Percentiles rank a stretch among this genome's conserved stretches.
These are phyloP conservation scores for Backusella parvicylindrica DNA, from an alignment of 192 early-diverging fungal genomes.

Conservation along the genomic window DNA sequence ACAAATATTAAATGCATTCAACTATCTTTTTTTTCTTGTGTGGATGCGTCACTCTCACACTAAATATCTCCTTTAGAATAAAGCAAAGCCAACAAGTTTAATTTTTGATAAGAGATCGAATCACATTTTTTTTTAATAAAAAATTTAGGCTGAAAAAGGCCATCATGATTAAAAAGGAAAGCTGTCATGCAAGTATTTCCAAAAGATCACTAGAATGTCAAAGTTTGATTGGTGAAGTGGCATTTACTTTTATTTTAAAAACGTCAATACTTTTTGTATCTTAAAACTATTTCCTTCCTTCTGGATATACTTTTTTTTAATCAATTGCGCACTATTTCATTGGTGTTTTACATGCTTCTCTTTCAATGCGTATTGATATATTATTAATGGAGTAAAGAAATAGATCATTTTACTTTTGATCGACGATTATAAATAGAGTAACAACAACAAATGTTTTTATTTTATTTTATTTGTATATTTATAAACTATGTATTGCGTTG, in stretches of 20 bases:
- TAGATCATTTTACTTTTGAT: neutral
- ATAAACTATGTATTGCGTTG: too few species aligned
- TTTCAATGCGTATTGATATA: neutral
- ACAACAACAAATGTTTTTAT: too few species aligned
- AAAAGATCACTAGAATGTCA: neutral
- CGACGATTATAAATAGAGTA: neutral
- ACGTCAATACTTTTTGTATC: neutral
- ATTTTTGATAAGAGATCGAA: neutral
- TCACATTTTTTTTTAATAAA: neutral
- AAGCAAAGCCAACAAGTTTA: neutral
- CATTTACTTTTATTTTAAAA: neutral
- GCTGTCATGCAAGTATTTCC: neutral
- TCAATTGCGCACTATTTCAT: neutral
- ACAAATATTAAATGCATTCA: too few species aligned
- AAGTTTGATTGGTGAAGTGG: neutral
- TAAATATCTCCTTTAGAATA: too few species aligned
- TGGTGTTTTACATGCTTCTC: neutral
- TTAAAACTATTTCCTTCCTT: neutral
- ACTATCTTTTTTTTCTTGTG: too few species aligned
- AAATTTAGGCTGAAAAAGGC: neutral
- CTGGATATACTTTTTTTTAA: neutral
- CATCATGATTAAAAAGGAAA: neutral
- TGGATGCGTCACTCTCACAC: too few species aligned
- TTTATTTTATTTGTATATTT: too few species aligned
- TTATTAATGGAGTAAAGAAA: neutral